phyloP scores from a whole-genome alignment of 495 filamentous ascomycete genomes.

The Aspergillus ellipticus region DNA sequence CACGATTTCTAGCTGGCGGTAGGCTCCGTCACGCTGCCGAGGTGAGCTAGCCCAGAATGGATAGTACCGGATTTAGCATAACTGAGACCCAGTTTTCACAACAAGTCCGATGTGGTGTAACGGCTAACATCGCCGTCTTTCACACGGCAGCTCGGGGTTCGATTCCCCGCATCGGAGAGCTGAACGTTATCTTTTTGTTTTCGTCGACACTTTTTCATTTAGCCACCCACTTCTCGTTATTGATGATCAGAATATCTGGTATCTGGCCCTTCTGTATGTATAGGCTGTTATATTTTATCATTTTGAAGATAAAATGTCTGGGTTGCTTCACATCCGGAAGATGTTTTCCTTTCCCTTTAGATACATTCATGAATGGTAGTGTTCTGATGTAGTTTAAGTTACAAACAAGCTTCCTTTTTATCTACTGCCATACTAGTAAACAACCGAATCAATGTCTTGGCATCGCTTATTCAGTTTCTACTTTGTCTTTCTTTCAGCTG shows the following conservation, averaged over 20 bases:
- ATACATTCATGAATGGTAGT: no score
- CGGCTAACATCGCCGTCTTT: slow-evolving; percentile 31
- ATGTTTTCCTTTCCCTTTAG: no score
- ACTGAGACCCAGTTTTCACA: background rate
- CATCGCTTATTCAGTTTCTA: no score
- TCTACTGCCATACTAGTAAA: no score
- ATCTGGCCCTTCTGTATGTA: background rate
- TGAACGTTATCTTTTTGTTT: slow-evolving; percentile 7
- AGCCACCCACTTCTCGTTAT: background rate
- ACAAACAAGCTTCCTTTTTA: no score
- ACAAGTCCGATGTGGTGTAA: slow-evolving; percentile 29
- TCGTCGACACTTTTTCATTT: background rate
- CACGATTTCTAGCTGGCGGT: slow-evolving; percentile 29
- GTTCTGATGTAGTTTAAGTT: no score
- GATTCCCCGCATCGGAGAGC: slow-evolving; percentile 28
- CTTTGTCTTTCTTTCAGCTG: no score
- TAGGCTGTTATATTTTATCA: no score
- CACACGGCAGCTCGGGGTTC: slow-evolving; percentile 31
- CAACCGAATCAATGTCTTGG: no score
- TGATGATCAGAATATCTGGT: background rate
- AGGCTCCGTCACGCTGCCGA: slow-evolving; percentile 20
- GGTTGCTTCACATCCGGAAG: no score
- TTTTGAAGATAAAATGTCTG: no score
- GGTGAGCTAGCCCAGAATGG: background rate
- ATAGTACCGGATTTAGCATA: no score